A percentile compares a stretch with the other conserved stretches of the same genome.
phyloP scores from a whole-genome alignment of 768 basidiomycete species.

The Leucocoprinus sp. region DNA sequence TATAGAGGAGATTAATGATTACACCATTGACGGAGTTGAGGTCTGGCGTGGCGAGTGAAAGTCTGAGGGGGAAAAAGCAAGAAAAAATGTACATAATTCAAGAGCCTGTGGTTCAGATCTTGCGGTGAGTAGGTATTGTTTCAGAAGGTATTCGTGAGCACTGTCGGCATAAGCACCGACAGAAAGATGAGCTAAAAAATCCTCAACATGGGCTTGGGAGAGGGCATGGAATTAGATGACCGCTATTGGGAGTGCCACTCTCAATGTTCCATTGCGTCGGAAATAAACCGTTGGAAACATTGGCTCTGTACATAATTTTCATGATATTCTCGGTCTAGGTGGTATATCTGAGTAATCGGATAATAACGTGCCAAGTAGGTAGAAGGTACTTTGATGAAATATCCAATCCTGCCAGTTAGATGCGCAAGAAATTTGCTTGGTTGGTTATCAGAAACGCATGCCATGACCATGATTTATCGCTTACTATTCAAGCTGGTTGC shows the following conservation, averaged over 20 bases:
- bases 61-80: conserved; percentile 13
- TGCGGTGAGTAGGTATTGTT: conserved; percentile 49
- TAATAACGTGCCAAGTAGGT: not conserved
- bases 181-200: conserved; percentile 30
- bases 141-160: conserved; percentile 62
- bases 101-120: conserved; percentile 31
- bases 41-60: conserved; percentile 24
- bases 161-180: conserved; percentile 56
- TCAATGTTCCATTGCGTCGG: conserved; percentile 43
- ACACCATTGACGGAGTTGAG: conserved; percentile 44
- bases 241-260: conserved; percentile 33
- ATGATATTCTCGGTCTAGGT: conserved; percentile 36
- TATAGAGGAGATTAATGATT: conserved; percentile 47
- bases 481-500: conserved; percentile 60
- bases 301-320: conserved; percentile 41
- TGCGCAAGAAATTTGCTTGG: conserved; percentile 69
- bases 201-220: not conserved
- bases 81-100: conserved; percentile 42
- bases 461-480: conserved; percentile 9
- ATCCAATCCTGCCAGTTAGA: conserved; percentile 59
- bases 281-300: conserved; percentile 40
- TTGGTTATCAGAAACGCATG: conserved; percentile 4
- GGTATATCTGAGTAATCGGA: conserved; percentile 18
- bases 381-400: conserved; percentile 38
- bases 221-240: conserved; percentile 21